A percentile compares a stretch with the other conserved stretches of the same genome.
phyloP scores from a whole-genome alignment of 202 grass and related monocot species.

The Saccharum hybrid region DNA sequence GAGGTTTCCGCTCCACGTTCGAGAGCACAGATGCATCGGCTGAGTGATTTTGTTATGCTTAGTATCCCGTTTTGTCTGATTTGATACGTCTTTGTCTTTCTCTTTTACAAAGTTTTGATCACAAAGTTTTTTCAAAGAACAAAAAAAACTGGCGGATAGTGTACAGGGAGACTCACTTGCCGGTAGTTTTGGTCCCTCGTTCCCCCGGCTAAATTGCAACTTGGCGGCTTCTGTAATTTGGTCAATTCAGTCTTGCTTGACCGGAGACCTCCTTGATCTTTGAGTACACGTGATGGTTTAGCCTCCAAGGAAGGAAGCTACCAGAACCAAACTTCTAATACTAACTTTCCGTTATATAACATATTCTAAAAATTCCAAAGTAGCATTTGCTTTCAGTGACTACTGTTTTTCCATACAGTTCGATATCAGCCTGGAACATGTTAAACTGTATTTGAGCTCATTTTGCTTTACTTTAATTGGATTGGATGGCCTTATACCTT shows the following conservation, averaged over 20 bases:
- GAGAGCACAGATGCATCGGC: neutral
- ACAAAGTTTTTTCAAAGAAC: neutral
- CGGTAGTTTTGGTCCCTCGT: neutral
- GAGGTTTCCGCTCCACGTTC: neutral
- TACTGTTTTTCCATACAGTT: neutral
- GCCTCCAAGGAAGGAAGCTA: conserved; percentile 12
- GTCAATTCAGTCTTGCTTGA: conserved; percentile 22
- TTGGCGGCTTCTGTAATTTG: neutral
- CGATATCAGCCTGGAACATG: neutral
- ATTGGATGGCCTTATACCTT: neutral
- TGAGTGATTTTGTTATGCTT: neutral
- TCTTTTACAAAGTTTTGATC: neutral
- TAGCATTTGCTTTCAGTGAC: neutral
- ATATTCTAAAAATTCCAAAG: neutral
- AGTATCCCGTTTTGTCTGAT: neutral
- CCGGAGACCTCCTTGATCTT: neutral
- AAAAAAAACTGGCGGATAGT: too few species aligned
- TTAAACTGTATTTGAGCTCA: neutral
- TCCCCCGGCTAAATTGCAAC: neutral
- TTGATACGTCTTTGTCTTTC: neutral
- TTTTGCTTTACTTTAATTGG: neutral
- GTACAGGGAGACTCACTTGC: neutral
- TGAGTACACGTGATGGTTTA: conserved; percentile 15
- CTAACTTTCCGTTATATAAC: neutral
- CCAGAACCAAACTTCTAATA: conserved; percentile 21